Percentiles rank a stretch among this genome's conserved stretches.
These are phyloP conservation scores for Cryptosporidium muris DNA, from an alignment of 169 alveolate species.

Conservation along the genomic window DNA sequence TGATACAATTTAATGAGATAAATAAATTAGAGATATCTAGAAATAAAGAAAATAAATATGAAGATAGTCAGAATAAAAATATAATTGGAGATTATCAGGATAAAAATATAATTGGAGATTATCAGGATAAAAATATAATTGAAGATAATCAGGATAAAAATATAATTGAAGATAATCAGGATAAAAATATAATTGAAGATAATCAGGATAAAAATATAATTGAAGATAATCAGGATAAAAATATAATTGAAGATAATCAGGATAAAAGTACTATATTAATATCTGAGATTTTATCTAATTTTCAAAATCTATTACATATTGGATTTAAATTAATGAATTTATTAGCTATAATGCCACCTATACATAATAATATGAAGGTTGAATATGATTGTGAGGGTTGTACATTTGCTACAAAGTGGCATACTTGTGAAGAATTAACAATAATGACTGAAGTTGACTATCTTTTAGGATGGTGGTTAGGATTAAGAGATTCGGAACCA, in stretches of 20 bases:
- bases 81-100: neutral
- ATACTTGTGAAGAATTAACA: constrained; percentile 25
- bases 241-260: too few relatives aligned
- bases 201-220: neutral
- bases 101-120: neutral
- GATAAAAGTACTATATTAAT: neutral
- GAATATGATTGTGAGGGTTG: constrained; percentile 64
- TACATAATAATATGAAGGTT: constrained; percentile 53
- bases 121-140: neutral
- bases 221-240: constrained; percentile 1
- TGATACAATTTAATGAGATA: constrained; percentile 1
- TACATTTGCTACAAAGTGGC: constrained; percentile 65
- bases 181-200: neutral
- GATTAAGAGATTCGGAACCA: constrained; percentile 34
- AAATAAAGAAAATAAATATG: neutral
- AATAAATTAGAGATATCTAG: neutral
- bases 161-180: neutral
- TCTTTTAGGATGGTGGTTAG: constrained; percentile 60
- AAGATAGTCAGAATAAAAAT: neutral
- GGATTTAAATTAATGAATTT: constrained; percentile 11
- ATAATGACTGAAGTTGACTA: constrained; percentile 42
- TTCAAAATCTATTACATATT: constrained; percentile 21
- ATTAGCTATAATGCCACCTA: constrained; percentile 38
- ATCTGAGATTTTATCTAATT: neutral
- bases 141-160: neutral